Conservation (phyloP, 495 filamentous ascomycete genomes). For the Penicillium canariense region DNA sequence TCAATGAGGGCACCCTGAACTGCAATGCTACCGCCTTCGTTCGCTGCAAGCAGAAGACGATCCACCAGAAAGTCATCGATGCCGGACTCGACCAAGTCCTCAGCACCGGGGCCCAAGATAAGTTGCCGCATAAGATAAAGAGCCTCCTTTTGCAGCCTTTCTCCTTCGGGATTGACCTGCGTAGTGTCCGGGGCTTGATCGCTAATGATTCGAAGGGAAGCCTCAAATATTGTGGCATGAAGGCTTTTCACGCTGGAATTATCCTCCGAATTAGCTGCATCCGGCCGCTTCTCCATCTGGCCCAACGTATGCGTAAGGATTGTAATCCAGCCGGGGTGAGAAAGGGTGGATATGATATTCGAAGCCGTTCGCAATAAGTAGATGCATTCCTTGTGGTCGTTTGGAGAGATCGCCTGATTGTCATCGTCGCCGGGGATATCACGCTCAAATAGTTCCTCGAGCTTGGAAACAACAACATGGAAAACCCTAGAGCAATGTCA, state of each 20-base stretch:
- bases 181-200: slow-evolving; percentile 11
- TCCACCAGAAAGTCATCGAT: slow-evolving; percentile 73
- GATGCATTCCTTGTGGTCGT: slow-evolving; percentile 71
- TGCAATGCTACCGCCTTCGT: slow-evolving; percentile 37
- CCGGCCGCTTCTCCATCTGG: slow-evolving; percentile 35
- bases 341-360: slow-evolving; percentile 58
- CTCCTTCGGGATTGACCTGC: slow-evolving; percentile 28
- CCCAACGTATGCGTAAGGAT: slow-evolving; percentile 36
- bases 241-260: slow-evolving; percentile 32
- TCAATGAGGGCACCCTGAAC: slow-evolving; percentile 76
- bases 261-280: slow-evolving; percentile 30
- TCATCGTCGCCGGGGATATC: slow-evolving; percentile 15
- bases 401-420: slow-evolving; percentile 32
- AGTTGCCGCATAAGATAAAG: slow-evolving; percentile 73
- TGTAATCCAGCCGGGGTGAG: slow-evolving; percentile 42
- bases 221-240: slow-evolving; percentile 40
- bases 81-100: slow-evolving; percentile 62
- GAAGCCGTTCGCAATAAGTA: slow-evolving; percentile 77
- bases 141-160: slow-evolving; percentile 62
- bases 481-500: slow-evolving; percentile 37
- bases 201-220: slow-evolving; percentile 33
- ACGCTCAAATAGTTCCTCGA: slow-evolving; percentile 38
- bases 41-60: slow-evolving; percentile 61
- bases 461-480: slow-evolving; percentile 36
- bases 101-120: slow-evolving; percentile 66